Base-by-base conservation (phyloP, 345 rosid genomes). In the Sisymbrium altissimum region DNA sequence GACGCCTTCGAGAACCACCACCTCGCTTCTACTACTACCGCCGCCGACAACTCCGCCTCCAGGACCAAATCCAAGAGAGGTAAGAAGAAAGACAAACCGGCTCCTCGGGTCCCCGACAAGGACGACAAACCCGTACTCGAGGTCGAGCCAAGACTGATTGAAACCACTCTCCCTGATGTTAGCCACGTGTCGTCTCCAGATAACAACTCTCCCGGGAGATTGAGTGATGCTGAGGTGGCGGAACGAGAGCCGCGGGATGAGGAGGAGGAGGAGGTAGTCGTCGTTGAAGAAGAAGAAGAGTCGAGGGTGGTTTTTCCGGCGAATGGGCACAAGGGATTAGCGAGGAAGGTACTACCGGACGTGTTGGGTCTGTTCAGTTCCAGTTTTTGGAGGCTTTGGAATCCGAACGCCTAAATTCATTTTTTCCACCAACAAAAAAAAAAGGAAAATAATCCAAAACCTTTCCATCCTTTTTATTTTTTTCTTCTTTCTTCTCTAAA, bases 301-400 rank as follows among this genome's bases (percentile, higher is more conserved):
- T 58, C 57, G 30, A 67, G 48, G 71, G 78, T 56, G 43, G 40
- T 23, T 5, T 39, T 54, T 0, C 59, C 77, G 27, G 32, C 76
- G 66, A 68, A 44, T 15, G 73, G 61, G 48, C 88, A 83, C 76
- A 90, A 84, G 80, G 96, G 99, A 27, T 73, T 95, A 75, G 99
- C 86, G 14, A 86, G 98, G 80, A 95, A 95, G 82, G 96, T 95
- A 56, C 63, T 95, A 32, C 98, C 99, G 97, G 98, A 95, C 87
- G 89, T 95, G 81, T 64, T 95, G 65, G 97, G 98, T 38, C 53
- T 92, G 10, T 78, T 95, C 19, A 85, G 92, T 78, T 95, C 97
- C 71, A 94, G 88, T 79, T 81, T 92, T 73, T 95, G 99, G 97
- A 82, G 85, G 14, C 92, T 95, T 80, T 92, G 92, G 99, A 80